Evolutionary conservation across 306 rosid genomes (phyloP).

Genomic region (Prinsepia uniflora): DNA sequence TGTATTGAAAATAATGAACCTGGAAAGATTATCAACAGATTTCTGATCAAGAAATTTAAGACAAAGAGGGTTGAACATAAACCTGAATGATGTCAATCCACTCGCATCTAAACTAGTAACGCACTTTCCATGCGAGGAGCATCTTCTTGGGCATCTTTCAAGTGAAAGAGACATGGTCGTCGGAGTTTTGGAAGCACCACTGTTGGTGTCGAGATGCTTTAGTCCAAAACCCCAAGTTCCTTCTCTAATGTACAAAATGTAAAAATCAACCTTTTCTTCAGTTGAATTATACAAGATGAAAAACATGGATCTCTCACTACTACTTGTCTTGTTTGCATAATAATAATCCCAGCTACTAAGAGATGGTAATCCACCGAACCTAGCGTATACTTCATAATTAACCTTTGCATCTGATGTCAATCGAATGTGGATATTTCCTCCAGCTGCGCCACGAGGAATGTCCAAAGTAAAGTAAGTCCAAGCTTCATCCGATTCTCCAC

Average conservation of each 20-base stretch:
- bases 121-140: conserved; percentile 82
- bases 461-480: conserved; percentile 83
- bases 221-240: conserved; percentile 94
- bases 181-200: conserved; percentile 35
- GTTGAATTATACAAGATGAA: conserved; percentile 69
- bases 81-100: conserved; percentile 89
- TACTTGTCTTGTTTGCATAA: conserved; percentile 72
- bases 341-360: conserved; percentile 72
- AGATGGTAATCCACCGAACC: conserved; percentile 89
- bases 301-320: conserved; percentile 66
- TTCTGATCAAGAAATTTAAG: not conserved
- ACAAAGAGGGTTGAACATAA: conserved; percentile 22
- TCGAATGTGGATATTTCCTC: conserved; percentile 66
- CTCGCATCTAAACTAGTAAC: conserved; percentile 62
- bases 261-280: conserved; percentile 58
- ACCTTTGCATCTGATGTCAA: conserved; percentile 51
- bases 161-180: conserved; percentile 78
- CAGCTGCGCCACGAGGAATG: conserved; percentile 87
- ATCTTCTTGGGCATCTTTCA: conserved; percentile 85
- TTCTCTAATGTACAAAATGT: conserved; percentile 76
- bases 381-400: conserved; percentile 69
- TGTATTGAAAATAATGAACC: conserved; percentile 12
- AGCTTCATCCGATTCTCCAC: conserved; percentile 35
- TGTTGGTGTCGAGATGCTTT: conserved; percentile 42
- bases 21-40: not conserved